A percentile compares a stretch with the other conserved stretches of the same genome.
These are phyloP conservation scores for Sisymbrium irio DNA, from an alignment of 345 rosid genomes.

Conservation along the genomic window DNA sequence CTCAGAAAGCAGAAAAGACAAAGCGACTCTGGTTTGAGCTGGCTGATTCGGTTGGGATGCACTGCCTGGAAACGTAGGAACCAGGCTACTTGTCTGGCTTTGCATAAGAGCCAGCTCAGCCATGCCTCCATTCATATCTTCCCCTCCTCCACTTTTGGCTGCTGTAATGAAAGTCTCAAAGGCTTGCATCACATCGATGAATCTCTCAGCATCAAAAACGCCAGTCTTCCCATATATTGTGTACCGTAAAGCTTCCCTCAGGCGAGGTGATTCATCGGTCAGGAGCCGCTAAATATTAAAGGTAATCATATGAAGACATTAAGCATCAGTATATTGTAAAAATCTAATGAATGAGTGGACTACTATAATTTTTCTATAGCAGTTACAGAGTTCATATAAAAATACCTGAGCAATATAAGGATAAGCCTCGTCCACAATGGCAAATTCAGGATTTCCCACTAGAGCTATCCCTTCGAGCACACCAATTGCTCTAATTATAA, in stretches of 20 bases:
- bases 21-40: conserved; percentile 83
- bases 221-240: conserved; percentile 91
- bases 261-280: conserved; percentile 86
- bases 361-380: neutral
- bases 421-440: conserved; percentile 94
- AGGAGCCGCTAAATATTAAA: conserved; percentile 65
- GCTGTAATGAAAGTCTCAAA: conserved; percentile 90
- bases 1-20: conserved; percentile 79
- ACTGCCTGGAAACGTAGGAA: conserved; percentile 42
- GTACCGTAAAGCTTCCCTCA: conserved; percentile 81
- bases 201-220: conserved; percentile 96
- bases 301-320: conserved; percentile 7
- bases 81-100: conserved; percentile 34
- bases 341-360: neutral
- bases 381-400: conserved; percentile 1
- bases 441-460: conserved; percentile 94
- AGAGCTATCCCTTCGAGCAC: conserved; percentile 95
- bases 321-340: neutral
- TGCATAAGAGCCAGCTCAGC: conserved; percentile 80
- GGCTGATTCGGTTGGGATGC: conserved; percentile 55
- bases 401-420: conserved; percentile 93
- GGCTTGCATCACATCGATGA: conserved; percentile 98
- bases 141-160: conserved; percentile 99
- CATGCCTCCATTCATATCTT: conserved; percentile 79
- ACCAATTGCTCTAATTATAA: conserved; percentile 93